Conservation (phyloP, 2,329 filamentous ascomycete genomes). For the Penicillium sp. region DNA sequence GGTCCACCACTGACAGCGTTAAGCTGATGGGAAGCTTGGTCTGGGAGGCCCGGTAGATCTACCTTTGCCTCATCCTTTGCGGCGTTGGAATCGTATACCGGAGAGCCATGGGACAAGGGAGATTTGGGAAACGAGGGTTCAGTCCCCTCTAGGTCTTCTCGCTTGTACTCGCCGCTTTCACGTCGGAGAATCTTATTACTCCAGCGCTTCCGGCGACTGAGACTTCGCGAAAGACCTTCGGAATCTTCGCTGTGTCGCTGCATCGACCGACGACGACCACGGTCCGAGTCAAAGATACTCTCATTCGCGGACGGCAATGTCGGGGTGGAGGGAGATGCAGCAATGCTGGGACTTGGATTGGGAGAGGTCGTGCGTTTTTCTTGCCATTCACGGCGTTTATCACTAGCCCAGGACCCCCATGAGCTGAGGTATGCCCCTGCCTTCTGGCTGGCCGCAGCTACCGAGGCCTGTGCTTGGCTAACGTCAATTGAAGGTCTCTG, state of each 20-base stretch:
- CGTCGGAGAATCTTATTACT: constrained; percentile 33
- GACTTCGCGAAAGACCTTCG: constrained; percentile 25
- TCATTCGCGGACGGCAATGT: constrained; percentile 21
- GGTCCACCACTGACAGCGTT: constrained; percentile 16
- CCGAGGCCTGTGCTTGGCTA: constrained; percentile 49
- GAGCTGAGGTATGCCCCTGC: constrained; percentile 59
- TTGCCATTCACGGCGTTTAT: constrained; percentile 44
- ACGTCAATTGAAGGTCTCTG: constrained; percentile 44
- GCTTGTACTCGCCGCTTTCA: constrained; percentile 28
- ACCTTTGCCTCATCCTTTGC: neutral
- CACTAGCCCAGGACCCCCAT: constrained; percentile 56
- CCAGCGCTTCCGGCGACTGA: constrained; percentile 33
- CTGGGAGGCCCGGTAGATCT: neutral
- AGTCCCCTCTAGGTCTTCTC: constrained; percentile 18
- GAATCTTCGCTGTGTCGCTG: constrained; percentile 26
- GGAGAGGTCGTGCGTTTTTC: constrained; percentile 29
- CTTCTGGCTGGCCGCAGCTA: constrained; percentile 48
- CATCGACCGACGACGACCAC: constrained; percentile 27
- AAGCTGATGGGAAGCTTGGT: constrained; percentile 1
- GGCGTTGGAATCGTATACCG: constrained; percentile 15
- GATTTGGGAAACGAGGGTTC: constrained; percentile 27
- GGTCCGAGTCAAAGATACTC: constrained; percentile 20
- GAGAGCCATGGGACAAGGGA: constrained; percentile 27
- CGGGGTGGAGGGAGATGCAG: constrained; percentile 20
- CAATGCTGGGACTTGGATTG: constrained; percentile 3